Percentiles rank a stretch among this genome's conserved stretches.
These are phyloP conservation scores for Alloteropsis semialata DNA, from an alignment of 176 grass and related monocot species.

Conservation along the genomic window DNA sequence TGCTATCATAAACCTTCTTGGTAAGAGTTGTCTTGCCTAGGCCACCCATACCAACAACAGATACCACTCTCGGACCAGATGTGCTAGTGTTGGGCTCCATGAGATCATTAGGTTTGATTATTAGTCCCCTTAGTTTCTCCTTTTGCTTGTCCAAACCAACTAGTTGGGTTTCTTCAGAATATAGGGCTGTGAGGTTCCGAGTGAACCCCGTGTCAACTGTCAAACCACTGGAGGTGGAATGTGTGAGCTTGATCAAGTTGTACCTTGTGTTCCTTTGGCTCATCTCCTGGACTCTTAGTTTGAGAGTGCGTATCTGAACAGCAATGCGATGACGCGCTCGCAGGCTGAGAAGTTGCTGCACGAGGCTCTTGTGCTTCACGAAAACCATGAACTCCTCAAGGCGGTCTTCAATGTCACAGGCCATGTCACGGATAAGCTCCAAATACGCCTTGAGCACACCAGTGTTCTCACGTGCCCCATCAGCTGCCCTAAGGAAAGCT, in stretches of 20 bases:
- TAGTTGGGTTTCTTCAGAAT: neutral
- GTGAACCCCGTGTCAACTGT: neutral
- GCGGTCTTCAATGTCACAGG: conserved; percentile 7
- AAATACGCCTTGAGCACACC: neutral
- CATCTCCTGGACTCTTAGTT: neutral
- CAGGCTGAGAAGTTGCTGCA: neutral
- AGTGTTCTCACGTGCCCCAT: neutral
- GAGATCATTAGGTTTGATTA: neutral
- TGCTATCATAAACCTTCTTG: neutral
- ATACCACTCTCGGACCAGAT: neutral
- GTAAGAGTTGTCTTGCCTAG: conserved; percentile 27
- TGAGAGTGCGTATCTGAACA: neutral
- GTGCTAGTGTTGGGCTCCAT: neutral
- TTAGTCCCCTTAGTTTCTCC: neutral
- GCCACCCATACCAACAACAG: conserved; percentile 12
- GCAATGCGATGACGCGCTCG: neutral
- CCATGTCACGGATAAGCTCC: neutral
- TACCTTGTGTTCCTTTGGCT: neutral
- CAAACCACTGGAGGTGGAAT: neutral
- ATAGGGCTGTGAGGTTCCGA: neutral
- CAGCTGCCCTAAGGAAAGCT: neutral
- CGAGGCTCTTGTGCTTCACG: neutral
- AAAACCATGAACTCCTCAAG: neutral
- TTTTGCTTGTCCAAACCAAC: neutral
- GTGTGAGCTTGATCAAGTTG: neutral